phyloP scores from a whole-genome alignment of 192 early-diverging fungal genomes.

The Coemansia sp. region DNA sequence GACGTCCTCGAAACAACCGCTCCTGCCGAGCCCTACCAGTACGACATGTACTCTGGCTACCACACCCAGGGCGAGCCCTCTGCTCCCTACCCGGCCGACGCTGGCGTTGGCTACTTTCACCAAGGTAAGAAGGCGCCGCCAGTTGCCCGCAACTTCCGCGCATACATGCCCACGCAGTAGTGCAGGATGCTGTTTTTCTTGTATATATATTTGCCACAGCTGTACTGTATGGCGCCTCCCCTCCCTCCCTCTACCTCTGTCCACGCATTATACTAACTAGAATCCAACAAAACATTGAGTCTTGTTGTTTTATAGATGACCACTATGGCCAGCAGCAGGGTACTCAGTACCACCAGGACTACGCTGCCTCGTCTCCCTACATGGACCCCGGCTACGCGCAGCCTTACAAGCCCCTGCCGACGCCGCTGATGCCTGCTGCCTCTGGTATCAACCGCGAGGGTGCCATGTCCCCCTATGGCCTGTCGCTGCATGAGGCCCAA shows the following conservation, averaged over 20 bases:
- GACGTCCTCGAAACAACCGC: slow-evolving; percentile 54
- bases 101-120: slow-evolving; percentile 50
- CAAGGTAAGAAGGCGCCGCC: slow-evolving; percentile 25
- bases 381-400: slow-evolving; percentile 24
- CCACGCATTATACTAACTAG: background rate
- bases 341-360: slow-evolving; percentile 24
- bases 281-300: background rate
- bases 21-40: slow-evolving; percentile 26
- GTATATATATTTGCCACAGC: background rate
- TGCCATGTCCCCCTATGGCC: slow-evolving; percentile 1
- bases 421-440: slow-evolving; percentile 24
- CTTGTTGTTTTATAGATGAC: slow-evolving; percentile 16
- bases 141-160: background rate
- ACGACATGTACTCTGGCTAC: slow-evolving; percentile 40
- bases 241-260: background rate
- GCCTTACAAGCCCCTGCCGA: slow-evolving; percentile 50
- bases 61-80: slow-evolving; percentile 11
- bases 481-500: slow-evolving; percentile 47
- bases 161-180: background rate
- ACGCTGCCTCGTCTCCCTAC: slow-evolving; percentile 16
- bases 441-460: slow-evolving; percentile 8
- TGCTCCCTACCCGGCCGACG: slow-evolving; percentile 24
- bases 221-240: background rate
- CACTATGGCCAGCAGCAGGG: slow-evolving; percentile 31
- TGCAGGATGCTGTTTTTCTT: background rate